Percentiles rank a stretch among this genome's conserved stretches.
Evolutionary conservation across 2,329 filamentous ascomycete species (phyloP).

Genomic region (Fusarium sp.): DNA sequence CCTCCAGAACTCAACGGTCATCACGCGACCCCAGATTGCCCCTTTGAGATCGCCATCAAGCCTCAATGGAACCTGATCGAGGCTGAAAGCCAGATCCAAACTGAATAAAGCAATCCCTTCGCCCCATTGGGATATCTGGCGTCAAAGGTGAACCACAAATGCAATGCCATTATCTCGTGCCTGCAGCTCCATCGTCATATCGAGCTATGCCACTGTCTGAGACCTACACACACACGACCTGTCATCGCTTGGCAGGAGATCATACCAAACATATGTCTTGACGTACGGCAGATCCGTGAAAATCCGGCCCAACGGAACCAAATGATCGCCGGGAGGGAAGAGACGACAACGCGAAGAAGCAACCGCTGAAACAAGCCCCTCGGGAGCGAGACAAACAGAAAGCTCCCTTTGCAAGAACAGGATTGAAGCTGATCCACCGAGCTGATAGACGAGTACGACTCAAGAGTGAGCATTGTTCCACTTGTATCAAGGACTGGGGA

Average conservation of each 20-base stretch:
- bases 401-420: slow-evolving; percentile 12
- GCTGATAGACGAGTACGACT: slow-evolving; percentile 25
- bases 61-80: neutral
- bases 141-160: neutral
- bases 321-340: slow-evolving; percentile 35
- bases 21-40: neutral
- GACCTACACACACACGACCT: slow-evolving; percentile 10
- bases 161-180: neutral
- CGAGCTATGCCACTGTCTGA: neutral
- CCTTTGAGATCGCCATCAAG: neutral
- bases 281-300: slow-evolving; percentile 5
- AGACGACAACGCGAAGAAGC: slow-evolving; percentile 37
- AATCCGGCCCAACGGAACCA: slow-evolving; percentile 1
- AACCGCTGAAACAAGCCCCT: slow-evolving; percentile 21
- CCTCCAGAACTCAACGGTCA: neutral
- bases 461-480: slow-evolving; percentile 18
- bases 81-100: neutral
- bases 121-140: neutral
- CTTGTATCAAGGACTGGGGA: neutral
- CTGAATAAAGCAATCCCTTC: neutral
- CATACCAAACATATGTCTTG: slow-evolving; percentile 1
- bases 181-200: slow-evolving; percentile 14
- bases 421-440: slow-evolving; percentile 25
- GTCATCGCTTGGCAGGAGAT: slow-evolving; percentile 19
- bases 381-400: neutral